These are phyloP conservation scores for Cladophialophora psammophila DNA, from an alignment of 2,329 filamentous ascomycete species.

Conservation along the genomic window DNA sequence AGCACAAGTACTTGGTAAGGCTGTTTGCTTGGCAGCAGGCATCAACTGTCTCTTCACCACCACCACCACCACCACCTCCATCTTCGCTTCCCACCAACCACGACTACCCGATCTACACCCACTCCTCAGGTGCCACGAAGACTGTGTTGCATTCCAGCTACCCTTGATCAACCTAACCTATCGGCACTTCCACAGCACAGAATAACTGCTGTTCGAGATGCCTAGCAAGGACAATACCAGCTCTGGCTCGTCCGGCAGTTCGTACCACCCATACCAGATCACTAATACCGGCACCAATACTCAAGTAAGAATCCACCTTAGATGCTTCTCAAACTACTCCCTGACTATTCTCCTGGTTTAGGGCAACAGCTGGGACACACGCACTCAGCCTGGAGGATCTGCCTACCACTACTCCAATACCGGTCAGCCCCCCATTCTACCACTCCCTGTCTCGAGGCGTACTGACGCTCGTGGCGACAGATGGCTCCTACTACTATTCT, in stretches of 20 bases:
- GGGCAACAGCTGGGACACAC: constrained; percentile 73
- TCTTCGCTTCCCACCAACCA: background rate
- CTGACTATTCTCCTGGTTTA: constrained; percentile 43
- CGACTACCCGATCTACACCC: background rate
- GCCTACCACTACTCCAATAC: constrained; percentile 30
- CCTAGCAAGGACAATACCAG: constrained; percentile 15
- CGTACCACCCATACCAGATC: constrained; percentile 46
- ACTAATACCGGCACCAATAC: constrained; percentile 66
- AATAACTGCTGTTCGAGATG: constrained; percentile 12
- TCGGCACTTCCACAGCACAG: background rate
- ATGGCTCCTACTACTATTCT: constrained; percentile 77
- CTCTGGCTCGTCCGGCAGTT: background rate
- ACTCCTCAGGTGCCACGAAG: background rate
- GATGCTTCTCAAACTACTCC: background rate
- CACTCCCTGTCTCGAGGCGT: background rate
- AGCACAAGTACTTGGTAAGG: too few species aligned
- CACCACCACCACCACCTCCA: background rate
- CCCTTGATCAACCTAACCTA: background rate
- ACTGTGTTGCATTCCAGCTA: background rate
- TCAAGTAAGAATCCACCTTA: constrained; percentile 54
- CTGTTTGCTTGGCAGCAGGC: background rate
- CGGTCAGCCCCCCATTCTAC: constrained; percentile 2
- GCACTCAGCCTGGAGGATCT: constrained; percentile 50
- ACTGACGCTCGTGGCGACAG: constrained; percentile 43
- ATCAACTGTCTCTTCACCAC: too few species aligned